Conservation (phyloP, 2,329 filamentous ascomycete species). For the Ciborinia camelliae region DNA sequence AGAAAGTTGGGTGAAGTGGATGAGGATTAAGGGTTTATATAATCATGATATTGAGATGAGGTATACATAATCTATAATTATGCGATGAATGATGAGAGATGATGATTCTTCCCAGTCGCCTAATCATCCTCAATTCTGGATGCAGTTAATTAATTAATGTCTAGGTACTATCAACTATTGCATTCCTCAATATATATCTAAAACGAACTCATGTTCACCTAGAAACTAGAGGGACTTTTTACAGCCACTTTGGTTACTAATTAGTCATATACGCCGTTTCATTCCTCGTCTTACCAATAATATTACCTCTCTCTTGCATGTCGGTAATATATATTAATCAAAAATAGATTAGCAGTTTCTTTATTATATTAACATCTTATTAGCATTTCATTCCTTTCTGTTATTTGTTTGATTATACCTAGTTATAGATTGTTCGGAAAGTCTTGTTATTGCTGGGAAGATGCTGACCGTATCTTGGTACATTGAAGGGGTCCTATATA, state of each 20-base stretch:
- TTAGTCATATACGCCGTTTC: not conserved
- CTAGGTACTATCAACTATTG: not conserved
- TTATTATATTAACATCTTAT: too few relatives aligned
- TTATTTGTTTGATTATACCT: not conserved
- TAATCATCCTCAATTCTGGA: not conserved
- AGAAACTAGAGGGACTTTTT: not conserved
- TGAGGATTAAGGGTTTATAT: not conserved
- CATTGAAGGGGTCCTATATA: not conserved
- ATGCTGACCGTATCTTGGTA: conserved; percentile 3
- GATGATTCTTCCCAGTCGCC: not conserved
- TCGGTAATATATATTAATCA: conserved; percentile 10
- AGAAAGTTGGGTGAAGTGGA: not conserved
- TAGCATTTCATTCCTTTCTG: too few relatives aligned
- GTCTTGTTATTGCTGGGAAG: not conserved
- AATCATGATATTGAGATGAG: not conserved
- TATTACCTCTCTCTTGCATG: not conserved
- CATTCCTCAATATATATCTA: not conserved
- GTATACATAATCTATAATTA: not conserved
- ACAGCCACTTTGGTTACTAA: not conserved
- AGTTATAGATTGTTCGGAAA: not conserved
- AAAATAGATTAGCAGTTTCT: conserved; percentile 6
- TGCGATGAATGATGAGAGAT: not conserved
- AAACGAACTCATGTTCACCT: conserved; percentile 2
- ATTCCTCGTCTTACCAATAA: not conserved
- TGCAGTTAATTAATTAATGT: not conserved